These are phyloP conservation scores for Verticillium isaacii DNA, from an alignment of 2,329 filamentous ascomycete genomes.

Conservation along the genomic window DNA sequence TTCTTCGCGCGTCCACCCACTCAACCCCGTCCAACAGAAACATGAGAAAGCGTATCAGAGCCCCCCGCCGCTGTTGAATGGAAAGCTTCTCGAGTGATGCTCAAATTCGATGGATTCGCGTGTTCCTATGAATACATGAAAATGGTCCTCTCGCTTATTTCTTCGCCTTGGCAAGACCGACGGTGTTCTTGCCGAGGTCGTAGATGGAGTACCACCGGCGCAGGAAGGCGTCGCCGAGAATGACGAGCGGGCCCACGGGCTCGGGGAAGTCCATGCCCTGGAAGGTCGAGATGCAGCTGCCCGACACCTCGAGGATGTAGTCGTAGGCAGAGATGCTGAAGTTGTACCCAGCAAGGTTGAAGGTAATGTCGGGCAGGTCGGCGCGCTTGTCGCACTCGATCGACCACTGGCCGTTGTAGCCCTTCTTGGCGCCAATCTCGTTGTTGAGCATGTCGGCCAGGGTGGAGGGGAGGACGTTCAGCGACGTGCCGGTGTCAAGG, in stretches of 20 bases:
- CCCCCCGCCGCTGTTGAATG: not conserved
- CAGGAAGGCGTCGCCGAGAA: conserved; percentile 83
- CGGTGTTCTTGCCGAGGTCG: conserved; percentile 81
- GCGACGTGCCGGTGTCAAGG: conserved; percentile 95
- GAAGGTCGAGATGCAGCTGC: conserved; percentile 94
- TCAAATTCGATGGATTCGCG: not conserved
- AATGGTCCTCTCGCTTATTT: conserved; percentile 17
- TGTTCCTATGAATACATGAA: not conserved
- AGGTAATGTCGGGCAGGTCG: conserved; percentile 83
- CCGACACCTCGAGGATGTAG: conserved; percentile 94
- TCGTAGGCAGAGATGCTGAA: conserved; percentile 86
- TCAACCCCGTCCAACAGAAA: not conserved
- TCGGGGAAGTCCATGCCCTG: conserved; percentile 93
- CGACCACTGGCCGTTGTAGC: conserved; percentile 93
- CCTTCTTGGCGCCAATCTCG: conserved; percentile 97
- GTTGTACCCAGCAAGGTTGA: conserved; percentile 85
- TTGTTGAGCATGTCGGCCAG: conserved; percentile 95
- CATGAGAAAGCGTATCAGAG: not conserved
- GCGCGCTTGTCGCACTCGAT: conserved; percentile 84
- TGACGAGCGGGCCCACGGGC: conserved; percentile 85
- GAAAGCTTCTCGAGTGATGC: not conserved
- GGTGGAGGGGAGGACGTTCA: conserved; percentile 88
- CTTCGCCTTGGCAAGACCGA: conserved; percentile 86
- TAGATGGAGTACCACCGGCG: conserved; percentile 95
- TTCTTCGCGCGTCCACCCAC: not conserved